These are phyloP conservation scores for Millerago galiae DNA, from an alignment of 805 yeast species.

Conservation along the genomic window DNA sequence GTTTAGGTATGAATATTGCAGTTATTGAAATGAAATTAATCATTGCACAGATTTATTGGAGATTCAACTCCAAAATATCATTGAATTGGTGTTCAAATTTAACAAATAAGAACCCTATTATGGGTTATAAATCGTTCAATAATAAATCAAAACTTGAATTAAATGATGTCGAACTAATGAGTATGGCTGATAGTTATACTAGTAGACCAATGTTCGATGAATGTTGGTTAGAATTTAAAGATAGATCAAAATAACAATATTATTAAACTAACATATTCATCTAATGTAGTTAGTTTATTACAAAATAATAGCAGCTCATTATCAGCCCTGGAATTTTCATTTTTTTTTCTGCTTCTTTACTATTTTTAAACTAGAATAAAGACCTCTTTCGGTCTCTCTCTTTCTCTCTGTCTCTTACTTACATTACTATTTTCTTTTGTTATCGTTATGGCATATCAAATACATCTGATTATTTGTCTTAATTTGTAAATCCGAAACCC, in stretches of 20 bases:
- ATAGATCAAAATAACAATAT: neutral
- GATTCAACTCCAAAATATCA: conserved; percentile 34
- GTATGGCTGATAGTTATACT: conserved; percentile 51
- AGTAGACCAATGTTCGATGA: conserved; percentile 46
- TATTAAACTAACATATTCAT: neutral
- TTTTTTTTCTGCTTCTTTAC: too few relatives aligned
- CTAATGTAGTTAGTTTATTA: neutral
- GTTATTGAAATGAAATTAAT: conserved; percentile 57
- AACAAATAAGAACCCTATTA: conserved; percentile 17
- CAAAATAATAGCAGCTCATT: too few relatives aligned
- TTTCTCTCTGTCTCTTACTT: too few relatives aligned
- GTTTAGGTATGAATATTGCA: conserved; percentile 67
- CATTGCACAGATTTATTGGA: conserved; percentile 47
- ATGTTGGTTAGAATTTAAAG: conserved; percentile 35
- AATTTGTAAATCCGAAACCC: too few relatives aligned
- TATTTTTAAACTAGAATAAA: too few relatives aligned
- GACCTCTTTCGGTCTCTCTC: too few relatives aligned
- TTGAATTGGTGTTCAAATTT: conserved; percentile 37
- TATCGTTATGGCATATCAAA: too few relatives aligned
- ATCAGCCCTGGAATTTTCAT: too few relatives aligned
- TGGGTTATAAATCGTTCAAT: conserved; percentile 18
- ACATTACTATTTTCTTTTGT: too few relatives aligned
- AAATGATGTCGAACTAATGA: conserved; percentile 43
- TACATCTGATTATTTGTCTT: too few relatives aligned
- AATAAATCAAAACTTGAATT: conserved; percentile 7